Evolutionary conservation across 2,329 filamentous ascomycete species (phyloP).

Genomic region (Colletotrichum ledebouriae): DNA sequence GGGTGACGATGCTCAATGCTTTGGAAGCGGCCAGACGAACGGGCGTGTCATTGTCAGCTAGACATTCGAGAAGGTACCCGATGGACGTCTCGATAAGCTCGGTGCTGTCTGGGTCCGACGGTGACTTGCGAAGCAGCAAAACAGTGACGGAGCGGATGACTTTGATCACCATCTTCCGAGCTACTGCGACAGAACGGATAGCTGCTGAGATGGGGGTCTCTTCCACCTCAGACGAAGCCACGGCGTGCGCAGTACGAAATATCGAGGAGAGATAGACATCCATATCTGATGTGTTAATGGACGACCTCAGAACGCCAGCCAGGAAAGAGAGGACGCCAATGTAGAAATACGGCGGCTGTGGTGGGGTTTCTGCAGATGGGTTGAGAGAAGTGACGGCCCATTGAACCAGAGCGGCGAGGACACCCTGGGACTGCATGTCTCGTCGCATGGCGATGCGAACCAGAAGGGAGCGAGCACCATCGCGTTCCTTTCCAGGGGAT

Average conservation of each 20-base stretch:
- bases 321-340: constrained; percentile 86
- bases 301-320: constrained; percentile 76
- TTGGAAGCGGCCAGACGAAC: constrained; percentile 94
- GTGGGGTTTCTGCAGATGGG: constrained; percentile 53
- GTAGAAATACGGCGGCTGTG: constrained; percentile 76
- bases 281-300: constrained; percentile 81
- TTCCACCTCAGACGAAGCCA: constrained; percentile 63
- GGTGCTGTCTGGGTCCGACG: constrained; percentile 55
- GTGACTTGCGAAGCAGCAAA: constrained; percentile 70
- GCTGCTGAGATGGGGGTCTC: constrained; percentile 62
- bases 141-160: constrained; percentile 81
- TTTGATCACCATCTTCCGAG: constrained; percentile 87
- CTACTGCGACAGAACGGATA: constrained; percentile 80
- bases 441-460: constrained; percentile 85
- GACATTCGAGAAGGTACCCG: constrained; percentile 80
- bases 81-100: constrained; percentile 84
- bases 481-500: constrained; percentile 86
- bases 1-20: constrained; percentile 86
- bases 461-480: constrained; percentile 86
- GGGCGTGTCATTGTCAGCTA: constrained; percentile 91
- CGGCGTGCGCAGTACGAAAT: constrained; percentile 73
- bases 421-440: constrained; percentile 86
- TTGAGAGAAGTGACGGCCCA: constrained; percentile 78
- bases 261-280: constrained; percentile 74
- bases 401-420: constrained; percentile 75